Evolutionary conservation across 1,284 basidiomycete species (phyloP).

Genomic region (Ganoderma leucocontextum): DNA sequence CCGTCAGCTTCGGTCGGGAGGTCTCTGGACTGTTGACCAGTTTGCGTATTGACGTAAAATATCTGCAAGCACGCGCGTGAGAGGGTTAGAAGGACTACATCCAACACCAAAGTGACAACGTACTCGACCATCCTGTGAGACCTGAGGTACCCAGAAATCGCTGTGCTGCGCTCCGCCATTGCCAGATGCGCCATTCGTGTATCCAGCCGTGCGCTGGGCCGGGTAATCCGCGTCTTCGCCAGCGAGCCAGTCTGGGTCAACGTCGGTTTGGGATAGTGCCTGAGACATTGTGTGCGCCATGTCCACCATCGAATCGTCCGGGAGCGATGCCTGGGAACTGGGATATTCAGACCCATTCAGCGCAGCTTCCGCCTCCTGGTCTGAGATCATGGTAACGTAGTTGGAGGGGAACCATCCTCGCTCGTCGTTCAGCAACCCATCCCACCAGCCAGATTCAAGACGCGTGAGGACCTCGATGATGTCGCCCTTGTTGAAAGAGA

Average conservation of each 20-base stretch:
- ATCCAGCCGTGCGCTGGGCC: slow-evolving; percentile 18
- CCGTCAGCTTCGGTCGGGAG: slow-evolving; percentile 80
- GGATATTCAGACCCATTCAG: slow-evolving; percentile 59
- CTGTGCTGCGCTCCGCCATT: slow-evolving; percentile 46
- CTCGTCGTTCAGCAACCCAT: slow-evolving; percentile 88
- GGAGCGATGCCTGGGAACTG: slow-evolving; percentile 30
- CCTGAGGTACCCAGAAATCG: slow-evolving; percentile 29
- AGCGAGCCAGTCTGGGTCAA: slow-evolving; percentile 42
- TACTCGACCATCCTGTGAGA: slow-evolving; percentile 68
- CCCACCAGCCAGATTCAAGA: slow-evolving; percentile 98
- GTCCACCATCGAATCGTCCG: slow-evolving; percentile 52
- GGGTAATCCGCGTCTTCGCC: slow-evolving; percentile 34
- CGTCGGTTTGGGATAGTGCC: slow-evolving; percentile 46
- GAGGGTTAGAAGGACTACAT: neutral
- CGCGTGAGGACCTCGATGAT: slow-evolving; percentile 94
- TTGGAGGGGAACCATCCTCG: slow-evolving; percentile 99
- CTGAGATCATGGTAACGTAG: slow-evolving; percentile 85
- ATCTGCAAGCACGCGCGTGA: slow-evolving; percentile 59
- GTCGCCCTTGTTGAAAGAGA: slow-evolving; percentile 88
- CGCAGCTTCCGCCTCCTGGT: slow-evolving; percentile 79
- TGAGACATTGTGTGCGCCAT: slow-evolving; percentile 59
- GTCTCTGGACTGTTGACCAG: slow-evolving; percentile 87
- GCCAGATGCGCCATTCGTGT: slow-evolving; percentile 24
- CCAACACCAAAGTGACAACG: slow-evolving; percentile 36
- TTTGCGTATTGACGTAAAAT: slow-evolving; percentile 93